These are phyloP conservation scores for Lachnellula cervina DNA, from an alignment of 2,329 filamentous ascomycete species.

Conservation along the genomic window DNA sequence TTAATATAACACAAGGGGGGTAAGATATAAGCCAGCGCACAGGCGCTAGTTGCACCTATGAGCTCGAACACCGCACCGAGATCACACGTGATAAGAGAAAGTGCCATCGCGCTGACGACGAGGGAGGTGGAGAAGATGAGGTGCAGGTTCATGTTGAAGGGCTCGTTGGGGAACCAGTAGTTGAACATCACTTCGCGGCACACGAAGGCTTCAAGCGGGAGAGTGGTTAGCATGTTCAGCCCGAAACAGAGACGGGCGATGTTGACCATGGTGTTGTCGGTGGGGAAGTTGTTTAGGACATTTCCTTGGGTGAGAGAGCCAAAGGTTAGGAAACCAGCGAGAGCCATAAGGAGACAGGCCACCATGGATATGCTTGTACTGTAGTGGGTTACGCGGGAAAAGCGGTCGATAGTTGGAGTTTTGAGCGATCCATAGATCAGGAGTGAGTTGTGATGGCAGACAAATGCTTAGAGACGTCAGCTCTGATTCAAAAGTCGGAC, in stretches of 20 bases:
- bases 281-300: conserved; percentile 94
- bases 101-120: conserved; percentile 69
- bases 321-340: conserved; percentile 88
- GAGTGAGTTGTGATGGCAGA: conserved; percentile 89
- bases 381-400: conserved; percentile 88
- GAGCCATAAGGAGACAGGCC: conserved; percentile 84
- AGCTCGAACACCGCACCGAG: conserved; percentile 92
- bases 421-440: conserved; percentile 94
- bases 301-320: conserved; percentile 90
- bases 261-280: conserved; percentile 89
- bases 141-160: conserved; percentile 74
- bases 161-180: conserved; percentile 60
- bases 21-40: conserved; percentile 89
- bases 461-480: conserved; percentile 49
- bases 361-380: conserved; percentile 85
- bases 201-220: conserved; percentile 95
- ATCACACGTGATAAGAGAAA: conserved; percentile 86
- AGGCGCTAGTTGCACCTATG: conserved; percentile 91
- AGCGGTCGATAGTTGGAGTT: conserved; percentile 93
- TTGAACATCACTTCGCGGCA: conserved; percentile 95
- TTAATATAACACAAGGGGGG: conserved; percentile 95
- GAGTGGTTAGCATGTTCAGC: conserved; percentile 96
- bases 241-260: conserved; percentile 92
- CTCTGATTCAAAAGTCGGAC: neutral
- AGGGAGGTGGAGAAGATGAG: conserved; percentile 79